These are phyloP conservation scores for Saccharomyces hybrid DNA, from an alignment of 1,139 yeast genomes.

Conservation along the genomic window DNA sequence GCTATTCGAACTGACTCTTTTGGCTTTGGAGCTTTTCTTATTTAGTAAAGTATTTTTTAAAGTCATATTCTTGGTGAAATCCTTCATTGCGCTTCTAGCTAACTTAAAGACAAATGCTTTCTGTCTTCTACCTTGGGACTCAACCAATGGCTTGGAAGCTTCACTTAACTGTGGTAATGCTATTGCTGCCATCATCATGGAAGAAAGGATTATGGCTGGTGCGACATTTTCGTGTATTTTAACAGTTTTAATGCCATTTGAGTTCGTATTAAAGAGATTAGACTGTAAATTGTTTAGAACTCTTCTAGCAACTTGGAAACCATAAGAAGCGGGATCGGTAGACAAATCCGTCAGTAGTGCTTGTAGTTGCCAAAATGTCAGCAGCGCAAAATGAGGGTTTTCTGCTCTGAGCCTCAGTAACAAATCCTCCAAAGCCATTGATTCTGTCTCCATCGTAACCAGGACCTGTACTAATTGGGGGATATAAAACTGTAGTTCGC, in stretches of 20 bases:
- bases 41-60: conserved; percentile 47
- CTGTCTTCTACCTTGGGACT: conserved; percentile 74
- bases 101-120: conserved; percentile 69
- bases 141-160: conserved; percentile 59
- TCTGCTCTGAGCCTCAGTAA: conserved; percentile 56
- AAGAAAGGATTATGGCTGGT: conserved; percentile 63
- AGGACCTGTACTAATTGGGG: conserved; percentile 85
- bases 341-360: conserved; percentile 59
- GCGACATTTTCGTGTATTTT: conserved; percentile 70
- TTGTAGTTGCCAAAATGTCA: conserved; percentile 86
- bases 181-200: conserved; percentile 55
- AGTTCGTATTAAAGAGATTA: conserved; percentile 52
- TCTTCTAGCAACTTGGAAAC: conserved; percentile 77
- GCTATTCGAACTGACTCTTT: conserved; percentile 2
- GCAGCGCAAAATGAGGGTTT: conserved; percentile 79
- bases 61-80: conserved; percentile 56
- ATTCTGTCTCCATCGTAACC: conserved; percentile 76
- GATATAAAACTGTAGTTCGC: conserved; percentile 76
- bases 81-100: conserved; percentile 56
- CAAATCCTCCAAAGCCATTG: conserved; percentile 85
- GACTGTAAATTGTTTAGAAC: conserved; percentile 74
- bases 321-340: conserved; percentile 64
- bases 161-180: conserved; percentile 54
- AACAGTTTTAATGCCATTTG: conserved; percentile 19
- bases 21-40: conserved; percentile 22